Conservation (phyloP, 148 eudicot species). For the Cornus suecica region DNA sequence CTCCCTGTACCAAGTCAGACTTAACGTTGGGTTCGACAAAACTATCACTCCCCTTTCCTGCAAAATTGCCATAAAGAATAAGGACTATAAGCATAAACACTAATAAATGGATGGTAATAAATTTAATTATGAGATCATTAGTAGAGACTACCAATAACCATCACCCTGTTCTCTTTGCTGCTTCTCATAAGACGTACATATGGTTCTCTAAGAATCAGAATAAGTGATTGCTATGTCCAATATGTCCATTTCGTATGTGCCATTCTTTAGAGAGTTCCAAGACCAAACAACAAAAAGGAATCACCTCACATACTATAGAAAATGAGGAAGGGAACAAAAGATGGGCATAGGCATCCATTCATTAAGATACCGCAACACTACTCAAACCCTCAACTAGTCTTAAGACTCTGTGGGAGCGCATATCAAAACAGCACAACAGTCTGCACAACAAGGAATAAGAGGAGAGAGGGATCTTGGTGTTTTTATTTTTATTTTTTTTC, state of each 20-base stretch:
- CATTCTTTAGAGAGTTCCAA: not conserved
- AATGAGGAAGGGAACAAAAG: not conserved
- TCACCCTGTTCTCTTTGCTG: not conserved
- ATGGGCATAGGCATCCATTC: not conserved
- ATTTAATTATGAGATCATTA: not conserved
- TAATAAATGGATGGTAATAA: not conserved
- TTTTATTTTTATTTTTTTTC: no score
- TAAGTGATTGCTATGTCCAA: not conserved
- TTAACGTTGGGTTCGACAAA: not conserved
- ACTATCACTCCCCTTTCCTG: conserved; percentile 4
- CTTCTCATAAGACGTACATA: not conserved
- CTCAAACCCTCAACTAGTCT: not conserved
- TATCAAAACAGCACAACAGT: conserved; percentile 17
- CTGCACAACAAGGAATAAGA: conserved; percentile 12
- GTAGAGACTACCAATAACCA: conserved; percentile 4
- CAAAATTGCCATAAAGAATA: not conserved
- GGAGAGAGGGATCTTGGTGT: no score
- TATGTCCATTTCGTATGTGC: not conserved
- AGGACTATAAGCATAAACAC: not conserved
- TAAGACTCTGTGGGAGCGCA: not conserved
- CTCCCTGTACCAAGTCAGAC: not conserved
- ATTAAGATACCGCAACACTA: not conserved
- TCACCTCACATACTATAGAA: not conserved
- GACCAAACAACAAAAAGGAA: not conserved
- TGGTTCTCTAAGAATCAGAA: not conserved